A percentile compares a stretch with the other conserved stretches of the same genome.
Conservation (phyloP, 352 stramenopile genomes). For the Globisporangium polare region DNA sequence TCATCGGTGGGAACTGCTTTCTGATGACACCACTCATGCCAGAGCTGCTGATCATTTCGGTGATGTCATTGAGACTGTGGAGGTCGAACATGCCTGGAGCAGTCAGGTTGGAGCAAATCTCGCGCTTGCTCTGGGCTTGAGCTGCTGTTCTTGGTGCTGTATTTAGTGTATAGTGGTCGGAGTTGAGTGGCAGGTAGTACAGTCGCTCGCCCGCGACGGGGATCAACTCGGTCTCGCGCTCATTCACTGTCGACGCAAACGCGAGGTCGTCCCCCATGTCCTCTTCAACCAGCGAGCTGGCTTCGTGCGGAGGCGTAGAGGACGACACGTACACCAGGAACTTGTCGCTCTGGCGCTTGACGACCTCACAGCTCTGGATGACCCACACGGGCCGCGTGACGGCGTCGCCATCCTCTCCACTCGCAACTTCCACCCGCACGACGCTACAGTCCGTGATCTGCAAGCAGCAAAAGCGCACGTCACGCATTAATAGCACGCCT, state of each 20-base stretch:
- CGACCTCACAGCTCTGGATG: slow-evolving; percentile 15
- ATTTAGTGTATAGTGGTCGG: slow-evolving; percentile 41
- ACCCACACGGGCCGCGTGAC: slow-evolving; percentile 16
- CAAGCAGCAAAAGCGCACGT: not conserved
- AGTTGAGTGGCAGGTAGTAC: slow-evolving; percentile 56
- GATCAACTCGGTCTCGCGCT: slow-evolving; percentile 40
- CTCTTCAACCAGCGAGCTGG: not conserved
- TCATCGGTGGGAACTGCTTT: slow-evolving; percentile 28
- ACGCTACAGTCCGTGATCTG: slow-evolving; percentile 8
- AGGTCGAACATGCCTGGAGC: slow-evolving; percentile 17
- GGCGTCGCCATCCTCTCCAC: not conserved
- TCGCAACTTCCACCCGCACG: not conserved
- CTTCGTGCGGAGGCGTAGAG: not conserved
- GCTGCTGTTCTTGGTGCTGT: not conserved
- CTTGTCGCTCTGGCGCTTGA: not conserved
- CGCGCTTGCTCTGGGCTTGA: not conserved
- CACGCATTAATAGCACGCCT: not conserved
- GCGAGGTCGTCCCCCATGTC: slow-evolving; percentile 17
- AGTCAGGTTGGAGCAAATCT: slow-evolving; percentile 26
- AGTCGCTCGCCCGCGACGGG: slow-evolving; percentile 38
- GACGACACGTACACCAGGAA: not conserved
- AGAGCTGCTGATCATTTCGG: slow-evolving; percentile 17
- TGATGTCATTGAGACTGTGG: slow-evolving; percentile 18
- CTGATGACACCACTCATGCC: not conserved
- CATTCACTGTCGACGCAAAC: slow-evolving; percentile 32